Percentiles rank a stretch among this genome's conserved stretches.
Conservation (phyloP, 176 grass and related monocot genomes). For the Tuctoria greenei region DNA sequence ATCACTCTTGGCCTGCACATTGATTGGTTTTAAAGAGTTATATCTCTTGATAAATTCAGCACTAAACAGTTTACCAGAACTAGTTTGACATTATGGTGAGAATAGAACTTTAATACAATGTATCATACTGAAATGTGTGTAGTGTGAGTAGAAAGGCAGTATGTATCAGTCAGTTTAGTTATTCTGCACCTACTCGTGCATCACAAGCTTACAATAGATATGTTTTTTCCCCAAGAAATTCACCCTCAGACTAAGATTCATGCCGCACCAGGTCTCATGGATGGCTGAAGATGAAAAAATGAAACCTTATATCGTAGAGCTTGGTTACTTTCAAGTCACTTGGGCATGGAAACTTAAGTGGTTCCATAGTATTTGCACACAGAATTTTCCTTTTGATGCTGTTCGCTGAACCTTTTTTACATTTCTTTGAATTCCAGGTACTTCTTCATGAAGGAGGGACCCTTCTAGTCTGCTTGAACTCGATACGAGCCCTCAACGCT, state of each 20-base stretch:
- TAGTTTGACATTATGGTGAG: not conserved
- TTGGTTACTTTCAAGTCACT: not conserved
- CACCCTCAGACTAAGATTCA: not conserved
- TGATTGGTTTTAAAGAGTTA: not conserved
- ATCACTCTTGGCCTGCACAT: not conserved
- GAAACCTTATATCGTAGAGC: not conserved
- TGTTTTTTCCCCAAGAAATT: not conserved
- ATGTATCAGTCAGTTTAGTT: not conserved
- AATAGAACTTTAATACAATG: not conserved
- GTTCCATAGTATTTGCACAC: not conserved
- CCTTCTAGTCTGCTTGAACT: constrained; percentile 92
- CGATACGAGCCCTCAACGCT: constrained; percentile 79
- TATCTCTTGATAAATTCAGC: not conserved
- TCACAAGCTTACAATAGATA: not conserved
- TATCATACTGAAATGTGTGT: not conserved
- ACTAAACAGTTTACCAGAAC: not conserved
- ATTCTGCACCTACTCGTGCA: not conserved
- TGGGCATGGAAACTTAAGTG: not conserved
- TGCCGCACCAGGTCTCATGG: not conserved
- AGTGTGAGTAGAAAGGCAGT: not conserved
- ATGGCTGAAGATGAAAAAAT: not conserved
- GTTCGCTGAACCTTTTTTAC: not conserved
- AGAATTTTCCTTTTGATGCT: not conserved
- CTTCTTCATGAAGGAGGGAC: constrained; percentile 96
- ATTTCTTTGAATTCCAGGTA: constrained; percentile 52